These are phyloP conservation scores for Hypomyces rosellus DNA, from an alignment of 2,329 filamentous ascomycete species.

Conservation along the genomic window DNA sequence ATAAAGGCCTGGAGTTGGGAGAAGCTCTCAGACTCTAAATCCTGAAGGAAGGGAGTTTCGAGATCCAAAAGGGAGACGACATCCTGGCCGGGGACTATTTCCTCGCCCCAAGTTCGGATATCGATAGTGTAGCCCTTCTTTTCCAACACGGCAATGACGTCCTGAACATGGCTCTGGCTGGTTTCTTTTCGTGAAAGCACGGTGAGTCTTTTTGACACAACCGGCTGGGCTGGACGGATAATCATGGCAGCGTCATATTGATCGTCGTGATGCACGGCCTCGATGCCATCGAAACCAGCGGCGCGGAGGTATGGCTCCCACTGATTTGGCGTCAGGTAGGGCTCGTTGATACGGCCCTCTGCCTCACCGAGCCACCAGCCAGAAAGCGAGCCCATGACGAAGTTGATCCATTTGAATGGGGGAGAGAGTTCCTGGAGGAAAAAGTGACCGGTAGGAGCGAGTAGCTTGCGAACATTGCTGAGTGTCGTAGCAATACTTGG, in stretches of 20 bases:
- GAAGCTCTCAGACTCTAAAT: no score
- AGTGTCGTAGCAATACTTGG: conserved; percentile 15
- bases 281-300: conserved; percentile 18
- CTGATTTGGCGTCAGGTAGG: conserved; percentile 17
- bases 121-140: neutral
- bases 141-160: neutral
- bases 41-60: neutral
- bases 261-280: neutral
- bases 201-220: neutral
- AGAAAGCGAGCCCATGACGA: neutral
- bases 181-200: neutral
- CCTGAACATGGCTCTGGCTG: neutral
- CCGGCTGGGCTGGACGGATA: neutral
- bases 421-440: no score
- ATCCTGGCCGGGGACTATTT: neutral
- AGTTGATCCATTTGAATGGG: neutral
- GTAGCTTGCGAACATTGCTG: conserved; percentile 14
- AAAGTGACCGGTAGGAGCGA: conserved; percentile 23
- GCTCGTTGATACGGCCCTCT: conserved; percentile 16
- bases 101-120: neutral
- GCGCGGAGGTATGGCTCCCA: conserved; percentile 23
- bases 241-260: neutral
- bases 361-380: conserved; percentile 1
- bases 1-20: no score
- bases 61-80: conserved; percentile 9